phyloP scores from a whole-genome alignment of 768 basidiomycete species.

The Leccinellum luteum region DNA sequence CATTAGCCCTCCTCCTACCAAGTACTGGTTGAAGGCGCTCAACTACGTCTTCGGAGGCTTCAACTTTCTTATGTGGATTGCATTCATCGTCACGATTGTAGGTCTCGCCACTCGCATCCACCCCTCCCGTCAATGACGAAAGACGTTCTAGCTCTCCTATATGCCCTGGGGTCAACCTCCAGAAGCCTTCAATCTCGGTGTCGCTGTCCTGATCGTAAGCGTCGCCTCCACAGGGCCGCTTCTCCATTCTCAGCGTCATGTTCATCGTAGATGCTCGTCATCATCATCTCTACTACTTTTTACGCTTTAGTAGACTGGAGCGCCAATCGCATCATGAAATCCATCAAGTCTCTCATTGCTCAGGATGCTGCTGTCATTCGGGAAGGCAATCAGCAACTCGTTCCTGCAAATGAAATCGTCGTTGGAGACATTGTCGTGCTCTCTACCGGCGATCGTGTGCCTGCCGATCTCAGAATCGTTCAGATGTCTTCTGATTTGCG shows the following conservation, averaged over 20 bases:
- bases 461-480: slow-evolving; percentile 57
- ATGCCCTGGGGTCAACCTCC: slow-evolving; percentile 48
- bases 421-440: slow-evolving; percentile 56
- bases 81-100: slow-evolving; percentile 47
- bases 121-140: slow-evolving; percentile 4
- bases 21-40: slow-evolving; percentile 47
- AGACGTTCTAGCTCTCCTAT: slow-evolving; percentile 45
- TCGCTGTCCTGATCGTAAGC: slow-evolving; percentile 50
- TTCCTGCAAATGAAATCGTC: slow-evolving; percentile 53
- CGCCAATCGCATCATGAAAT: slow-evolving; percentile 50
- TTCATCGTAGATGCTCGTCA: slow-evolving; percentile 38
- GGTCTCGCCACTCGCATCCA: slow-evolving; percentile 10
- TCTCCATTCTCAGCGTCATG: slow-evolving; percentile 1
- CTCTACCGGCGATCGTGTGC: slow-evolving; percentile 53
- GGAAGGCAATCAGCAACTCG: slow-evolving; percentile 44
- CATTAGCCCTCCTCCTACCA: slow-evolving; percentile 47
- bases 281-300: slow-evolving; percentile 41
- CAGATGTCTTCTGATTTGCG: slow-evolving; percentile 49
- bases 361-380: slow-evolving; percentile 56
- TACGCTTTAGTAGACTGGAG: slow-evolving; percentile 53
- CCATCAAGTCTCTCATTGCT: slow-evolving; percentile 58
- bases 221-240: slow-evolving; percentile 11
- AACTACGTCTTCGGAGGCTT: slow-evolving; percentile 59
- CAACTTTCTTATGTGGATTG: slow-evolving; percentile 55
- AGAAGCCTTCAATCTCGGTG: slow-evolving; percentile 44